These are phyloP conservation scores for Draba incana DNA, from an alignment of 345 rosid genomes.

Conservation along the genomic window DNA sequence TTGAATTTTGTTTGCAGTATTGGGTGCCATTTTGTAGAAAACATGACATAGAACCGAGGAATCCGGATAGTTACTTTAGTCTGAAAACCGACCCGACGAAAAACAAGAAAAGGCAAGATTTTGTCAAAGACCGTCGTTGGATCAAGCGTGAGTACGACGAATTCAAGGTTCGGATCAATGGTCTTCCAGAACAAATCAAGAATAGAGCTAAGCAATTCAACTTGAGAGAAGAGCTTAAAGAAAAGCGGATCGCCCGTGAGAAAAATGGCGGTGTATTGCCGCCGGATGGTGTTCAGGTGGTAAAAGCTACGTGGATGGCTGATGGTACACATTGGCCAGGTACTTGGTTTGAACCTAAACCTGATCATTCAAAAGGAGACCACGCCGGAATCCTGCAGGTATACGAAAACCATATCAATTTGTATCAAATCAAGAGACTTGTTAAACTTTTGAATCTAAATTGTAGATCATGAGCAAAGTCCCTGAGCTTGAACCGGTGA, in stretches of 20 bases:
- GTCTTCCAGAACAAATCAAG: constrained; percentile 76
- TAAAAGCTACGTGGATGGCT: constrained; percentile 96
- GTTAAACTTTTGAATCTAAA: constrained; percentile 10
- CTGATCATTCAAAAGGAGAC: constrained; percentile 86
- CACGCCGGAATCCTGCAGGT: constrained; percentile 80
- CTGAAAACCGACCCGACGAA: constrained; percentile 75
- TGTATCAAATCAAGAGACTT: constrained; percentile 8
- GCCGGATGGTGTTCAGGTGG: constrained; percentile 49
- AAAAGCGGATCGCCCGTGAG: constrained; percentile 57
- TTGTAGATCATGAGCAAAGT: constrained; percentile 78
- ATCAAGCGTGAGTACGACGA: constrained; percentile 95
- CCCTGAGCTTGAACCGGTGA: constrained; percentile 69
- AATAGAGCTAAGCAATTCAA: constrained; percentile 67
- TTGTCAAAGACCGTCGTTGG: constrained; percentile 94
- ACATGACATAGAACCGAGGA: constrained; percentile 87
- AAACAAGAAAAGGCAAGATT: constrained; percentile 80
- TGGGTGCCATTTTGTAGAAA: constrained; percentile 98
- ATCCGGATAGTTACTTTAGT: constrained; percentile 88
- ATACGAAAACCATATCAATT: neutral
- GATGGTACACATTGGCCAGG: constrained; percentile 99
- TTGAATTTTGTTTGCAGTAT: constrained; percentile 39
- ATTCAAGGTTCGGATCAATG: constrained; percentile 92
- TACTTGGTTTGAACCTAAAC: constrained; percentile 64
- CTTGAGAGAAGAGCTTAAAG: constrained; percentile 62
- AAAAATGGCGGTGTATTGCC: constrained; percentile 62